phyloP scores from a whole-genome alignment of 257 asterid species.

The Solanum bulbocastanum region DNA sequence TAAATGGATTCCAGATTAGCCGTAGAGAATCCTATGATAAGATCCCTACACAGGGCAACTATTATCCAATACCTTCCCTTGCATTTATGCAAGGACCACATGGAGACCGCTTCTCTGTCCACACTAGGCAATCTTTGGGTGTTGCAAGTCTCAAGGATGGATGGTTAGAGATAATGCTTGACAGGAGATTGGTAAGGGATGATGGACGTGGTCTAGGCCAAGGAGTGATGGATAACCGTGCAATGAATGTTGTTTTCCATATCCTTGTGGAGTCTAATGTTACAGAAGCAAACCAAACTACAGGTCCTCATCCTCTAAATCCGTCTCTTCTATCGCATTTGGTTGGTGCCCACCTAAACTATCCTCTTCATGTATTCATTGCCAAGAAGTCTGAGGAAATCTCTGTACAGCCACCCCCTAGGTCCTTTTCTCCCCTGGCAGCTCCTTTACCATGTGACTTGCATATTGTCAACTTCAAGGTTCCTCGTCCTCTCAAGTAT shows the following conservation, averaged over 20 bases:
- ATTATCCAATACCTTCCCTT: conserved; percentile 94
- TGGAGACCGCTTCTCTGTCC: conserved; percentile 84
- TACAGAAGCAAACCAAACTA: conserved; percentile 29
- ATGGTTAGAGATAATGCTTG: conserved; percentile 92
- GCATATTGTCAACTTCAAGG: conserved; percentile 83
- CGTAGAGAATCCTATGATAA: conserved; percentile 88
- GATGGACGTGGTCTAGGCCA: conserved; percentile 98
- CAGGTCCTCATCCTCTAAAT: conserved; percentile 39
- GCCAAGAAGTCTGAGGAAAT: conserved; percentile 77
- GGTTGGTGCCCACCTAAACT: conserved; percentile 75
- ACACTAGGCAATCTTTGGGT: conserved; percentile 79
- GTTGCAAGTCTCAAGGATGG: conserved; percentile 83
- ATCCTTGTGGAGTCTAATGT: conserved; percentile 59
- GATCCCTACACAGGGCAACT: conserved; percentile 92
- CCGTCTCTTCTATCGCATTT: conserved; percentile 91
- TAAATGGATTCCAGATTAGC: conserved; percentile 94
- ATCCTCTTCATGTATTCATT: conserved; percentile 58
- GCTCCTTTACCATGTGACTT: conserved; percentile 84
- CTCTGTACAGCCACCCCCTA: conserved; percentile 91
- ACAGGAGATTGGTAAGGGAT: conserved; percentile 68
- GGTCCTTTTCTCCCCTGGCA: conserved; percentile 73
- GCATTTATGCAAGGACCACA: conserved; percentile 68
- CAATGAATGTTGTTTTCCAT: conserved; percentile 79
- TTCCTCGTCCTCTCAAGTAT: conserved; percentile 67
- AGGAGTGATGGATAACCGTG: conserved; percentile 89